Evolutionary conservation across 768 basidiomycete species (phyloP).

Genomic region (Leccinum variicolor): DNA sequence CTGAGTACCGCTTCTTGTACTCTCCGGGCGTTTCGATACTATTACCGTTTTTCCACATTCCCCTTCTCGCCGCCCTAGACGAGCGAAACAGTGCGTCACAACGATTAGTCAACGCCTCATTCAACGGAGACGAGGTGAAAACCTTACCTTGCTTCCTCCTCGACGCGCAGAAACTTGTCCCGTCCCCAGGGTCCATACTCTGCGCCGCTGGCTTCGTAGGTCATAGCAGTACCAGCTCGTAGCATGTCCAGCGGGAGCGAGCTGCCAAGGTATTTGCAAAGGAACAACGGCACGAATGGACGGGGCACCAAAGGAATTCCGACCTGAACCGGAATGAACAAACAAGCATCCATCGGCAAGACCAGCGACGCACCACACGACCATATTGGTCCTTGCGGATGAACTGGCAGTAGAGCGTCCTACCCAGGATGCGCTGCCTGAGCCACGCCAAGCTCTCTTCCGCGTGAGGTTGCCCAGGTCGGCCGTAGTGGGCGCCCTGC

Average conservation of each 20-base stretch:
- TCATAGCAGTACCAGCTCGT: conserved; percentile 68
- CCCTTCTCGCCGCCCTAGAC: conserved; percentile 54
- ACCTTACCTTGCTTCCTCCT: conserved; percentile 63
- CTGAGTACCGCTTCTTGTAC: conserved; percentile 69
- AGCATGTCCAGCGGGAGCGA: conserved; percentile 72
- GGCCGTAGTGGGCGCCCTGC: conserved; percentile 82
- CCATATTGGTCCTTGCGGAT: conserved; percentile 78
- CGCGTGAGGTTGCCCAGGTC: conserved; percentile 69
- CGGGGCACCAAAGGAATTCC: conserved; percentile 54
- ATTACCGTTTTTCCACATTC: conserved; percentile 68
- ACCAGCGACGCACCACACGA: conserved; percentile 57
- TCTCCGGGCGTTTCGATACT: conserved; percentile 68
- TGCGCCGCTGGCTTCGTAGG: conserved; percentile 75
- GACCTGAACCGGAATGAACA: conserved; percentile 44
- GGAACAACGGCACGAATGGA: conserved; percentile 48
- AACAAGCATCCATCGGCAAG: neutral
- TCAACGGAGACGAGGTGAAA: neutral
- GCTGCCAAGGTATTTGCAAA: conserved; percentile 39
- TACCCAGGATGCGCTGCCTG: conserved; percentile 50
- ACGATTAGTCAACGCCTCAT: neutral
- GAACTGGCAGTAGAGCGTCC: conserved; percentile 67
- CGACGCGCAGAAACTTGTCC: conserved; percentile 56
- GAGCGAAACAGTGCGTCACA: neutral
- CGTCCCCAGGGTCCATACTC: conserved; percentile 73
- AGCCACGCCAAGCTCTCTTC: conserved; percentile 78